Base-by-base conservation (phyloP, 176 grass and related monocot genomes). In the Oryza brachyantha region DNA sequence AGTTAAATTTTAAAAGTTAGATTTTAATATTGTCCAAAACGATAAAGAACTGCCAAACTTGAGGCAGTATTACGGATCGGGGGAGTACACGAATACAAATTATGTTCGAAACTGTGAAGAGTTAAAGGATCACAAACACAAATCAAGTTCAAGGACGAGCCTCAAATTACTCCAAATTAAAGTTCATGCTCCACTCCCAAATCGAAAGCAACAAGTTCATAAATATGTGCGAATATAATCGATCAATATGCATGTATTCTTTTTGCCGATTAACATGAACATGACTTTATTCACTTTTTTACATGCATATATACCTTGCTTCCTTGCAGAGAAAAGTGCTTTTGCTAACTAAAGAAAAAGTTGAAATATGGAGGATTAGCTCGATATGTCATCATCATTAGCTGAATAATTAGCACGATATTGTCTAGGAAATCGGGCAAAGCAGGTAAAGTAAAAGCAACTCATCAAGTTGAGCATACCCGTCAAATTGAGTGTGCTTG, bases 231-330 rank as follows among this genome's bases (percentile, higher is more conserved):
- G 24, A 68, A 37, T 7, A 1, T 0, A 52, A 52, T 17, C 45
- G 45, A 50, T 7, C 45, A 19, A 50, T 50, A 50, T 17, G 45
- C 17, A 17, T 50, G 41, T 13, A 13, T 19, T 50, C 19, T 19
- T 50, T 50, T 1, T 50, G 45, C 1, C 16, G 17, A 57, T n/a
- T 2, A 57, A 57, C 8, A 22, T 57, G 59, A 43, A 45, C 31
- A 22, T 64, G 37, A 12, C 74, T 45, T 76, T 77, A 77, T 77
- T 29, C 63, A 28, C 74, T 77, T 77, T 77, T 64, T 45, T 16
- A 29, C 38, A 43, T 43, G 59, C 38, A 45, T 13, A 39, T 64
- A 29, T 77, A 77, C 74, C 59, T 77, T 77, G 74, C 74, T 63
- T 77, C 10, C 10, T 31, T 32, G 74, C 74, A 8, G 26, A 76